Base-by-base conservation (phyloP, 2,329 filamentous ascomycete species). In the Microdochium paspali region DNA sequence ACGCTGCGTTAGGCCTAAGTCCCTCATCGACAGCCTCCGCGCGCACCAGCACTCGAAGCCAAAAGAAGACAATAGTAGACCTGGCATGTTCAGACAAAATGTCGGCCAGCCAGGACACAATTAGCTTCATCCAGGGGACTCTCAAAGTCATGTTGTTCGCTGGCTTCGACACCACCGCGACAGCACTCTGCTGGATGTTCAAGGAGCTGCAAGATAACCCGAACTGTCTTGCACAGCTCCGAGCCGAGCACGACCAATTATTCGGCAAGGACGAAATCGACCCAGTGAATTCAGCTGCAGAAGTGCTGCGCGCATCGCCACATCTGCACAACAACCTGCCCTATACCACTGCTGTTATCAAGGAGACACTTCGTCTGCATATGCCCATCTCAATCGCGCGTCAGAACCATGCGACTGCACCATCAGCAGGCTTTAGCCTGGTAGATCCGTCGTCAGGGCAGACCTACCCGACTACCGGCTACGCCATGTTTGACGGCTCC, bases 161-260 rank as follows among this genome's bases (percentile, higher is more conserved):
- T 1, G 81, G 81, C 2, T 79, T 82, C 54, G 81, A 85, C 52
- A 83, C 81, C 0, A 80, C 76, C n/a, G 74, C 72, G 24, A 78
- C 80, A 43, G 78, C 73, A 7, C 60, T 79, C 2, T 66, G 67
- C 23, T 79, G 74, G 57, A 61, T 69, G 7, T 65, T 71, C 30
- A 68, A 71, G 54, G 64, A 77, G 50, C 64, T 63, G 6, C 54
- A 52, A 2, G 10, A 46, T 20, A 51, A 61, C 7, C 53, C 55
- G 1, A 47, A 53, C 4, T 47, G 46, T 2, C 47, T 67, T 24
- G 57, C 51, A 1, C 60, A 56, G 31, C 10, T 69, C 2, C 61
- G 63, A 28, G 59, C 57, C 10, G 68, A 70, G 50, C 65, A 67
- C 46, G 62, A 67, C 44, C 47, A 54, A 4, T 55, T 69, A 2